These are phyloP conservation scores for Fraxinus dipetala DNA, from an alignment of 305 asterid species.

Conservation along the genomic window DNA sequence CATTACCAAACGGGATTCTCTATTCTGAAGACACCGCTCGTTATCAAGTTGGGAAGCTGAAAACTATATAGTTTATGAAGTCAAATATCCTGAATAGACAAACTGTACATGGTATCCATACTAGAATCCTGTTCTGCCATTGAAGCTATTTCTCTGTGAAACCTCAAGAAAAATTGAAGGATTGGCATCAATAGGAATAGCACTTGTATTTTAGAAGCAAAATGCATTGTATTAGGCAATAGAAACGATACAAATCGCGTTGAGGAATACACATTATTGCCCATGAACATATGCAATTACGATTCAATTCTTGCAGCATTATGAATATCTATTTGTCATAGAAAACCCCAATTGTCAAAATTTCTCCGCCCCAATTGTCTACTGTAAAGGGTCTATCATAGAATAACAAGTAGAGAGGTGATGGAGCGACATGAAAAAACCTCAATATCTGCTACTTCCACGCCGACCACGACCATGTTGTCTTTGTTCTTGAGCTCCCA, in stretches of 20 bases:
- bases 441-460: slow-evolving; percentile 58
- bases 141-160: not conserved
- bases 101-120: no score
- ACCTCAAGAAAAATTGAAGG: not conserved
- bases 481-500: slow-evolving; percentile 33
- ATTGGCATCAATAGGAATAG: not conserved
- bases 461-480: slow-evolving; percentile 52
- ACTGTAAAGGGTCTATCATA: not conserved
- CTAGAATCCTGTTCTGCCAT: slow-evolving; percentile 4
- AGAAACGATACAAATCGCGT: not conserved
- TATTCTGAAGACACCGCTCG: slow-evolving; percentile 40
- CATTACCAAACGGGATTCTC: slow-evolving; percentile 51
- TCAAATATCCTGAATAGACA: not conserved
- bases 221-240: not conserved
- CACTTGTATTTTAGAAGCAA: not conserved
- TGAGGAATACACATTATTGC: not conserved
- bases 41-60: slow-evolving; percentile 40
- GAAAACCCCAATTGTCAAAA: not conserved
- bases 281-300: not conserved
- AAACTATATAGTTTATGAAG: slow-evolving; percentile 33
- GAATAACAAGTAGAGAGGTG: not conserved
- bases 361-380: not conserved
- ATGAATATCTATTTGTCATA: not conserved
- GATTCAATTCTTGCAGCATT: not conserved
- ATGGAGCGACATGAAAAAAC: slow-evolving; percentile 9